Evolutionary conservation across 2,329 filamentous ascomycete species (phyloP).

Genomic region (Fusarium piperis): DNA sequence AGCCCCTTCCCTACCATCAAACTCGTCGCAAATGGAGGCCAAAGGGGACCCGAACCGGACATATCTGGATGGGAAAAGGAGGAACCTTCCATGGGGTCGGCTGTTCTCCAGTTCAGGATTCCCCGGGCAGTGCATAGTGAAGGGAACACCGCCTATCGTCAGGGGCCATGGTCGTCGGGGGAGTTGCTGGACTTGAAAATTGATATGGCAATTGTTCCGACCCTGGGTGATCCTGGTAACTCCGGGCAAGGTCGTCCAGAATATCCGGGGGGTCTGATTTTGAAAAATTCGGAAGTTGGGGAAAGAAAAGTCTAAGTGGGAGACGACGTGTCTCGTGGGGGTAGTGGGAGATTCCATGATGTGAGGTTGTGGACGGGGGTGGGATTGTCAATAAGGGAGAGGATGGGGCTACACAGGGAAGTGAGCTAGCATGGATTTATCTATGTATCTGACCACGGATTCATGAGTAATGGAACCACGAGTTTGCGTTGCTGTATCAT

Average conservation of each 20-base stretch:
- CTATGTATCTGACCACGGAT: not conserved
- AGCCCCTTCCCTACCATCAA: not conserved
- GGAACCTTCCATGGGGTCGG: not conserved
- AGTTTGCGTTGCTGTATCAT: not conserved
- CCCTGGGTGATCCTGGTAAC: not conserved
- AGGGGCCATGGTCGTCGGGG: not conserved
- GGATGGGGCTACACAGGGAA: not conserved
- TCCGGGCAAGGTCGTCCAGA: not conserved
- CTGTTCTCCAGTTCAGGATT: not conserved
- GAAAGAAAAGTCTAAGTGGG: not conserved
- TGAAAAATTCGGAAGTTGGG: too few relatives aligned
- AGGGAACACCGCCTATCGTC: not conserved
- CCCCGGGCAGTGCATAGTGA: not conserved
- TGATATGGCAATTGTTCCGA: not conserved
- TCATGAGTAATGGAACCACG: not conserved
- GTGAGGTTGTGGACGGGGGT: not conserved
- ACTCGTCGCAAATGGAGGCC: not conserved
- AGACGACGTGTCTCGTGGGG: not conserved
- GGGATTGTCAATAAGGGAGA: not conserved
- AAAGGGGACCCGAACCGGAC: not conserved
- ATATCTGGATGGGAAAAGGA: not conserved
- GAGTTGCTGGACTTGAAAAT: not conserved
- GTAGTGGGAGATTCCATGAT: not conserved
- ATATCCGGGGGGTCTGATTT: not conserved
- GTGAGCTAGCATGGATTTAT: not conserved